Evolutionary conservation across 257 asterid genomes (phyloP).

Genomic region (Eucommia ulmoides): DNA sequence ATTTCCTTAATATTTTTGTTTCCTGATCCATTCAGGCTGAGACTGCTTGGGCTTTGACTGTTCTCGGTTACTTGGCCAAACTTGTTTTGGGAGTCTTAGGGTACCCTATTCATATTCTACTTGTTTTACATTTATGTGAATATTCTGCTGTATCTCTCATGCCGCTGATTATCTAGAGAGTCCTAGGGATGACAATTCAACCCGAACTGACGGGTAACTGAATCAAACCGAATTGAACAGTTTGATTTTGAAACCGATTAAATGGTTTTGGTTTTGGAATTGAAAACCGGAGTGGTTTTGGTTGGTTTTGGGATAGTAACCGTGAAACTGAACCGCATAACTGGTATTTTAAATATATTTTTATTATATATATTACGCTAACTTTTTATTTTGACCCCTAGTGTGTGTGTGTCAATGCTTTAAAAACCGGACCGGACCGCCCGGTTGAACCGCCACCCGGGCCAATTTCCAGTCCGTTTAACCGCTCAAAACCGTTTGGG

Average conservation of each 20-base stretch:
- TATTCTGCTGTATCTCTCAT: neutral
- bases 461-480: no score
- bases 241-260: no score
- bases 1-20: neutral
- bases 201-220: no score
- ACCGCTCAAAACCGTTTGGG: neutral
- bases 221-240: no score
- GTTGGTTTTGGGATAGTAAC: neutral
- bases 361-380: neutral
- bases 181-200: no score
- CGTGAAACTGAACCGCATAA: no score
- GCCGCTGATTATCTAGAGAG: neutral
- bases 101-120: slow-evolving; percentile 26
- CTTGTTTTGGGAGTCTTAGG: slow-evolving; percentile 85
- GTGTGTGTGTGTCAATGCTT: neutral
- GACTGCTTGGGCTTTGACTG: slow-evolving; percentile 94
- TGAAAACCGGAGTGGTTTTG: no score
- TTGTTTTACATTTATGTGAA: neutral
- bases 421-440: no score
- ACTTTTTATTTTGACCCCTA: neutral
- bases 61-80: slow-evolving; percentile 89
- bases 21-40: slow-evolving; percentile 58
- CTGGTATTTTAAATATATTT: no score
- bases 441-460: no score
- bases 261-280: no score